These are phyloP conservation scores for Microthyrium microscopicum DNA, from an alignment of 2,329 filamentous ascomycete genomes.

Conservation along the genomic window DNA sequence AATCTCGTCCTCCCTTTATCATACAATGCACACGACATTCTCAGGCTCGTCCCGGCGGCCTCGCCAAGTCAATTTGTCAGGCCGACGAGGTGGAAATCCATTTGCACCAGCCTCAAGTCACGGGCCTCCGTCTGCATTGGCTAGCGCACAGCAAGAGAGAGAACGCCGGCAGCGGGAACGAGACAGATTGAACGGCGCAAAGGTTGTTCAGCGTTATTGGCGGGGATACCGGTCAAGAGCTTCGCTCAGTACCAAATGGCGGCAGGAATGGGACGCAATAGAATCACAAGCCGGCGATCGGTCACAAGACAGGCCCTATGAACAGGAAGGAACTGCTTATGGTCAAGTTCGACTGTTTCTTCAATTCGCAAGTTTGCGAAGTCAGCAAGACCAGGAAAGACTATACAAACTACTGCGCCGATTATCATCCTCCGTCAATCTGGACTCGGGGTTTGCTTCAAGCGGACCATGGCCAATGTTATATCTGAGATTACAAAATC, in stretches of 20 bases:
- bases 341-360: slow-evolving; percentile 26
- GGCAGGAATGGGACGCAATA: slow-evolving; percentile 17
- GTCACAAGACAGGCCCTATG: slow-evolving; percentile 1
- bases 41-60: slow-evolving; percentile 71
- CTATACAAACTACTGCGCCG: slow-evolving; percentile 21
- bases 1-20: not conserved
- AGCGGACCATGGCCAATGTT: slow-evolving; percentile 23
- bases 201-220: slow-evolving; percentile 65
- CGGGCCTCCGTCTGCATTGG: slow-evolving; percentile 28
- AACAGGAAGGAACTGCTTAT: slow-evolving; percentile 15
- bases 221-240: slow-evolving; percentile 50
- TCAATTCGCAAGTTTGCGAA: slow-evolving; percentile 24
- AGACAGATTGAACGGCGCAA: slow-evolving; percentile 56
- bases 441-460: slow-evolving; percentile 12
- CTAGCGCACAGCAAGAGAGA: slow-evolving; percentile 75
- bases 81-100: slow-evolving; percentile 56
- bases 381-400: slow-evolving; percentile 22
- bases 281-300: slow-evolving; percentile 15
- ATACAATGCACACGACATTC: slow-evolving; percentile 74
- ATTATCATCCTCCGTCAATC: slow-evolving; percentile 11
- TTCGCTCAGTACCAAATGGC: slow-evolving; percentile 41
- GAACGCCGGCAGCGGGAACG: slow-evolving; percentile 65
- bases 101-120: slow-evolving; percentile 47
- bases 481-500: slow-evolving; percentile 24
- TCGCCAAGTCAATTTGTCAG: slow-evolving; percentile 87